Conservation (phyloP, 2,329 filamentous ascomycete species). For the Ciborinia camelliae region DNA sequence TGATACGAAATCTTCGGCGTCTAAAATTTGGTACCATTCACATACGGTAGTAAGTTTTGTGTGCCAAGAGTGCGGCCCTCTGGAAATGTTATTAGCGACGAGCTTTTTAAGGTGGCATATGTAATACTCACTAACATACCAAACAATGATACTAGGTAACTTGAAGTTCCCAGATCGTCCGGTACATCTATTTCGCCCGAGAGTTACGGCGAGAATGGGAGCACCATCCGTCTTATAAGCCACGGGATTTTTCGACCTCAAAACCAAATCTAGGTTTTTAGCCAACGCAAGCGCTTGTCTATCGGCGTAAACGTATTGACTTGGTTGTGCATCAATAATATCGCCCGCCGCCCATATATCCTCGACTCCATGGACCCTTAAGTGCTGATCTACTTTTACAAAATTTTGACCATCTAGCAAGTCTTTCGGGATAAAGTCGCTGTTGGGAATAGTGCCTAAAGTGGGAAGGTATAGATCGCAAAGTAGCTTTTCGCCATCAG, state of each 20-base stretch:
- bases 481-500: conserved; percentile 45
- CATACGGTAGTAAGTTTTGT: not conserved
- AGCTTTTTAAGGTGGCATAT: not conserved
- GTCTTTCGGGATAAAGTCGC: conserved; percentile 47
- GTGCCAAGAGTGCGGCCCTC: conserved; percentile 15
- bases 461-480: conserved; percentile 58
- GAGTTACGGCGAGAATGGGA: conserved; percentile 29
- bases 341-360: conserved; percentile 34
- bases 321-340: conserved; percentile 27
- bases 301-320: conserved; percentile 28
- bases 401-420: conserved; percentile 46
- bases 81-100: not conserved
- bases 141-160: conserved; percentile 32
- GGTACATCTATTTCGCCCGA: conserved; percentile 31
- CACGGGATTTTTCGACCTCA: conserved; percentile 27
- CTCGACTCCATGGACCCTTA: conserved; percentile 45
- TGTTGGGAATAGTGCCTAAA: conserved; percentile 53
- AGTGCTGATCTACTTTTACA: conserved; percentile 50
- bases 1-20: not conserved
- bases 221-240: conserved; percentile 28
- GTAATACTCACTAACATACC: conserved; percentile 29
- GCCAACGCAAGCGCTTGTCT: conserved; percentile 27
- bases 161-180: conserved; percentile 29
- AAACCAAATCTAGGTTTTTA: conserved; percentile 32
- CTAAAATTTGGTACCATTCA: conserved; percentile 13